A percentile compares a stretch with the other conserved stretches of the same genome.
Evolutionary conservation across 352 stramenopile species (phyloP).

Genomic region (Phytophthora agathidicida): DNA sequence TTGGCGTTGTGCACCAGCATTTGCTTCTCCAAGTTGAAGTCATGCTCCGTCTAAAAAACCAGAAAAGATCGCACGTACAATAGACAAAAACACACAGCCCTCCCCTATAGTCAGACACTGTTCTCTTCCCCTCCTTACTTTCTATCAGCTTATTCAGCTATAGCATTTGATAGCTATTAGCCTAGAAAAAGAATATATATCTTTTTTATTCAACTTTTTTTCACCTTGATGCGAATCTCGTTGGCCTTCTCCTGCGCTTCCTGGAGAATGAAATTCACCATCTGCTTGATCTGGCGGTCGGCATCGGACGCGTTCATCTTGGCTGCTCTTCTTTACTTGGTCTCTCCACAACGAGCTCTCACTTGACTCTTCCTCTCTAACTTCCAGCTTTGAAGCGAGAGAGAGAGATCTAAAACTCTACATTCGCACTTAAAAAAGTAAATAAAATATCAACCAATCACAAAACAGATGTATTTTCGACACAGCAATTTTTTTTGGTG

Average conservation of each 20-base stretch:
- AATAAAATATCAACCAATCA: constrained; percentile 11
- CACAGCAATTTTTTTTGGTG: no score
- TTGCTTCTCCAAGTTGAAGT: constrained; percentile 99
- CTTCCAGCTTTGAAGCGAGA: constrained; percentile 24
- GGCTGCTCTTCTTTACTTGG: constrained; percentile 3
- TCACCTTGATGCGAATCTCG: constrained; percentile 97
- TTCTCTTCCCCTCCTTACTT: no score
- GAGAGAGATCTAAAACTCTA: constrained; percentile 18
- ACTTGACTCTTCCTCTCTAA: no score
- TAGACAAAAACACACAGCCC: not conserved
- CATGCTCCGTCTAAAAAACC: constrained; percentile 95
- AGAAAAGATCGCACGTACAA: no score
- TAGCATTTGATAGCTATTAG: no score
- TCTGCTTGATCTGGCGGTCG: constrained; percentile 94
- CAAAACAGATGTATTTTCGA: no score
- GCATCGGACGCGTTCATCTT: constrained; percentile 87
- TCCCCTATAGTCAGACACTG: no score
- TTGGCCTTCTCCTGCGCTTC: constrained; percentile 99
- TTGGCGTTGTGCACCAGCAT: constrained; percentile 98
- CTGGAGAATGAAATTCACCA: constrained; percentile 99
- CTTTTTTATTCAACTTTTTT: no score
- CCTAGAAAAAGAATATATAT: no score
- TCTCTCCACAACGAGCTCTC: constrained; percentile 1
- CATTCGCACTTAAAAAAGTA: constrained; percentile 14
- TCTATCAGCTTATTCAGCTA: no score